Evolutionary conservation across 2,329 filamentous ascomycete genomes (phyloP).

Genomic region (Curvularia eragrostidis): DNA sequence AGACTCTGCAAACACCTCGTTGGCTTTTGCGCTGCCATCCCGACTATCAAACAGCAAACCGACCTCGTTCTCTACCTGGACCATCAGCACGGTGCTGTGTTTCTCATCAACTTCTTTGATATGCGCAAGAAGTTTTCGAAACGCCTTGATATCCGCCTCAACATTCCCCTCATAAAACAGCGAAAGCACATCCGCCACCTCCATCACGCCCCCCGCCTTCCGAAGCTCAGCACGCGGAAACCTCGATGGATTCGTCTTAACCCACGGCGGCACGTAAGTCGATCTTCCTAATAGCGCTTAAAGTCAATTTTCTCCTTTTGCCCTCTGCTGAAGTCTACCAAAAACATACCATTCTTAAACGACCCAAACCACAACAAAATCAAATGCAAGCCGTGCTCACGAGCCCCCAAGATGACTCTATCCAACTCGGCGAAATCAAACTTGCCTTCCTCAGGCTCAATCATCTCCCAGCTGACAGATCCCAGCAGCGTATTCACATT

Average conservation of each 20-base stretch:
- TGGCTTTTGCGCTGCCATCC: constrained; percentile 52
- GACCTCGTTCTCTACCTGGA: constrained; percentile 65
- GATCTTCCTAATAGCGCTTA: constrained; percentile 3
- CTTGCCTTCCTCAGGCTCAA: constrained; percentile 54
- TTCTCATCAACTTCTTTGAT: constrained; percentile 54
- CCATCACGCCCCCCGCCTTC: constrained; percentile 28
- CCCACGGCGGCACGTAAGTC: constrained; percentile 40
- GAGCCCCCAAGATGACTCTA: constrained; percentile 48
- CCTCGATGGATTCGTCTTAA: constrained; percentile 45
- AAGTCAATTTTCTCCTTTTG: background rate
- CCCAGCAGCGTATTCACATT: constrained; percentile 57
- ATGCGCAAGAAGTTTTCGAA: constrained; percentile 49
- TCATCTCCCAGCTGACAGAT: constrained; percentile 56
- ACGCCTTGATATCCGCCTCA: constrained; percentile 51
- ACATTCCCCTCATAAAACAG: constrained; percentile 47
- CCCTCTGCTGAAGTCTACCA: background rate
- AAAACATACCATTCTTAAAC: constrained; percentile 54
- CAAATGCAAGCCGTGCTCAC: constrained; percentile 49
- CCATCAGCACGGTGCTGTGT: constrained; percentile 61
- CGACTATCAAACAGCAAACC: constrained; percentile 60
- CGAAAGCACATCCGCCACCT: constrained; percentile 32
- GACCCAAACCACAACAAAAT: constrained; percentile 58
- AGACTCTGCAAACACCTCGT: constrained; percentile 44
- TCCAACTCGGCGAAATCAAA: constrained; percentile 56
- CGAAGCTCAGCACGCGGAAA: constrained; percentile 36